Evolutionary conservation across 164 flowering plant species (phyloP).

Genomic region (grape (Vitis vinifera)): DNA sequence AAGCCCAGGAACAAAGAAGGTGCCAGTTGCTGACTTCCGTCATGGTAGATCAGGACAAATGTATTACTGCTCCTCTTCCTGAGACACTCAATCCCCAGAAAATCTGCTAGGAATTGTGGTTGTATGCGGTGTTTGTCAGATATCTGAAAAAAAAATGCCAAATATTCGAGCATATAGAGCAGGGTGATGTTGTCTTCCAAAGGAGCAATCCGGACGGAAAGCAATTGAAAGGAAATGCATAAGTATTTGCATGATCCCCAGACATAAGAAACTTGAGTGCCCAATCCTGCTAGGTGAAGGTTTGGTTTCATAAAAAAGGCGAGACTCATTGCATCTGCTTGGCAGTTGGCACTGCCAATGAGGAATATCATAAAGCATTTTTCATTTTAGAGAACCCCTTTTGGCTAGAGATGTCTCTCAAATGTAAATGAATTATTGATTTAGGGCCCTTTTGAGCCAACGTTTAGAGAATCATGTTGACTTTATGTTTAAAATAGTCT

Average conservation of each 20-base stretch:
- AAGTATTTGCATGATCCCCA: neutral
- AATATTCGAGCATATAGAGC: neutral
- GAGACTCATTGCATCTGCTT: neutral
- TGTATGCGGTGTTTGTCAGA: neutral
- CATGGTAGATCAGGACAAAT: conserved; percentile 17
- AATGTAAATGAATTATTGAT: too few relatives aligned
- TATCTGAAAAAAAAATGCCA: too few relatives aligned
- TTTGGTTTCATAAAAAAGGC: neutral
- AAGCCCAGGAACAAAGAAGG: conserved; percentile 48
- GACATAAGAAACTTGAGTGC: neutral
- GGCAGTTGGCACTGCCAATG: neutral
- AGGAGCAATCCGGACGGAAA: neutral
- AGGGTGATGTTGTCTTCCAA: neutral
- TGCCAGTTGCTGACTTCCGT: conserved; percentile 39
- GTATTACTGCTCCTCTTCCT: neutral
- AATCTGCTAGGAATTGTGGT: neutral
- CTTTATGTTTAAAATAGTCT: too few relatives aligned
- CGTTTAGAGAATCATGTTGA: too few relatives aligned
- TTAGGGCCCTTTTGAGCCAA: too few relatives aligned
- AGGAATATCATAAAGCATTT: too few relatives aligned
- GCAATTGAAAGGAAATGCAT: neutral
- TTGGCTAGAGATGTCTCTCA: too few relatives aligned
- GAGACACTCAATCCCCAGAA: conserved; percentile 28
- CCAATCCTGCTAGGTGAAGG: neutral
- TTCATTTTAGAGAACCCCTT: too few relatives aligned